Percentiles rank a stretch among this genome's conserved stretches.
Evolutionary conservation across 2,329 filamentous ascomycete genomes (phyloP).

Genomic region (Sclerotinia trifoliorum): DNA sequence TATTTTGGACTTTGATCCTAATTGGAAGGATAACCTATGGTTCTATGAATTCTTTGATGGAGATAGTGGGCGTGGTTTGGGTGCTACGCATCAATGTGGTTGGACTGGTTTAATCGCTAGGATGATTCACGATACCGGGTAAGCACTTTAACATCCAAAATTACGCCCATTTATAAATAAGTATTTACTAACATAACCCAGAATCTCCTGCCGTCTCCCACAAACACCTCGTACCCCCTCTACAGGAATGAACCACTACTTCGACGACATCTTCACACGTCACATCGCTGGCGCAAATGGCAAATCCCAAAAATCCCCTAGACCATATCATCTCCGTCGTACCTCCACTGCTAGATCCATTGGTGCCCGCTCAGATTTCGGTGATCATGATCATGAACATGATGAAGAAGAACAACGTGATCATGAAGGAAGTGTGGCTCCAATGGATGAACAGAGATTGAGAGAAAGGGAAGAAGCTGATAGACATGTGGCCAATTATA

Average conservation of each 20-base stretch:
- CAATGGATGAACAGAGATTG: slow-evolving; percentile 52
- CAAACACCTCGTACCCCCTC: slow-evolving; percentile 89
- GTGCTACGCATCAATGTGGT: slow-evolving; percentile 90
- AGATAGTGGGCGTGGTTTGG: slow-evolving; percentile 82
- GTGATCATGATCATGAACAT: slow-evolving; percentile 40
- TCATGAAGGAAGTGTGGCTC: slow-evolving; percentile 47
- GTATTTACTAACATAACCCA: slow-evolving; percentile 48
- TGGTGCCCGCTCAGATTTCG: slow-evolving; percentile 77
- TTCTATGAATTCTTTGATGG: slow-evolving; percentile 98
- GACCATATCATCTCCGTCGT: slow-evolving; percentile 60
- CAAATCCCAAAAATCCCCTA: slow-evolving; percentile 40
- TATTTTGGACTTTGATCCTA: slow-evolving; percentile 81
- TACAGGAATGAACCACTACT: slow-evolving; percentile 85
- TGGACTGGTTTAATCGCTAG: slow-evolving; percentile 96
- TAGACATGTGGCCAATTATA: slow-evolving; percentile 75
- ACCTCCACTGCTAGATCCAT: slow-evolving; percentile 84
- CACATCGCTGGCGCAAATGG: slow-evolving; percentile 45
- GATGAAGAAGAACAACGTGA: slow-evolving; percentile 34
- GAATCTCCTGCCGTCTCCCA: slow-evolving; percentile 83
- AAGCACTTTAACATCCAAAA: slow-evolving; percentile 43
- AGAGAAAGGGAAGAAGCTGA: slow-evolving; percentile 57
- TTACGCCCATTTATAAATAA: background rate
- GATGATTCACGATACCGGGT: slow-evolving; percentile 97
- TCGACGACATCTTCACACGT: slow-evolving; percentile 81
- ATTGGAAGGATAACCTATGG: slow-evolving; percentile 94